Evolutionary conservation across 2,329 filamentous ascomycete genomes (phyloP).

Genomic region (Neoscytalidium dimidiatum): DNA sequence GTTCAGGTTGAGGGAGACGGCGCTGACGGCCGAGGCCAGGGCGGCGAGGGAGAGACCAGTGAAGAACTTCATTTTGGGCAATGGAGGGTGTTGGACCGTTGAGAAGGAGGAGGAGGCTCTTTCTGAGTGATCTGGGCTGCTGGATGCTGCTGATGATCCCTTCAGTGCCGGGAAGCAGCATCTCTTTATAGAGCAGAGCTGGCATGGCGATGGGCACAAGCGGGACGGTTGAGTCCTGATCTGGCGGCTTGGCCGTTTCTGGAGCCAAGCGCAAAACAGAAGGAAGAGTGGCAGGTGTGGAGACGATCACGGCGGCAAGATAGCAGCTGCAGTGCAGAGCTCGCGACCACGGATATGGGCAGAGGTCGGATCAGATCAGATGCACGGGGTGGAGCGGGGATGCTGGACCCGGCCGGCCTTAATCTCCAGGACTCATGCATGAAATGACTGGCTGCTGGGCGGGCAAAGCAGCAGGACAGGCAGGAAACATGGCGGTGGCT

Average conservation of each 20-base stretch:
- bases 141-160: slow-evolving; percentile 1
- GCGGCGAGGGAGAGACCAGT: not conserved
- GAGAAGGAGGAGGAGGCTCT: not conserved
- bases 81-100: not conserved
- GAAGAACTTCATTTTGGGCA: slow-evolving; percentile 9
- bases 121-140: slow-evolving; percentile 16
- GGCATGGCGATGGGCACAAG: not conserved
- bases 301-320: slow-evolving; percentile 15
- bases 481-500: not conserved
- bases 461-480: not conserved
- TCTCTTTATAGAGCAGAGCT: not conserved
- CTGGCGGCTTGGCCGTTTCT: not conserved
- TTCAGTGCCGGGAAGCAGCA: not conserved
- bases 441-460: not conserved
- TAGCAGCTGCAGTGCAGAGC: slow-evolving; percentile 3
- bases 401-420: not conserved
- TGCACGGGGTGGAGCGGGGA: not conserved
- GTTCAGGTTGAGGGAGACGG: slow-evolving; percentile 7
- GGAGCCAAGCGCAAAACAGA: slow-evolving; percentile 13
- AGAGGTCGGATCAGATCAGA: not conserved
- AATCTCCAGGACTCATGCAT: slow-evolving; percentile 14
- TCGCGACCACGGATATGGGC: not conserved
- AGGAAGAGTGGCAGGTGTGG: not conserved
- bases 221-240: not conserved
- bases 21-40: not conserved